Evolutionary conservation across 2,329 filamentous ascomycete genomes (phyloP).

Genomic region (Akanthomyces uredinophilus): DNA sequence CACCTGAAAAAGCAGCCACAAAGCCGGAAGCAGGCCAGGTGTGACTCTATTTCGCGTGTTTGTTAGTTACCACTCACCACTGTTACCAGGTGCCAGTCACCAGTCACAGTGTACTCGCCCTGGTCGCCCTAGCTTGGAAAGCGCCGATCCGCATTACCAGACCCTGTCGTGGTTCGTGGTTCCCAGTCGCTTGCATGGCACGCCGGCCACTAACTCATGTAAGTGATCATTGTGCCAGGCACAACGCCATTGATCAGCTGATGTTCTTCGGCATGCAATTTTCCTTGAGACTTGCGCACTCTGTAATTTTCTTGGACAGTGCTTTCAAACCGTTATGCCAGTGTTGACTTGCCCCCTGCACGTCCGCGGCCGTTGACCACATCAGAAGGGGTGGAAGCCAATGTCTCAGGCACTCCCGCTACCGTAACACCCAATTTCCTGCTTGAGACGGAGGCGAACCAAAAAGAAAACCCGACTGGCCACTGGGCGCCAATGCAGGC

Average conservation of each 20-base stretch:
- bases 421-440: constrained; percentile 4
- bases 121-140: background rate
- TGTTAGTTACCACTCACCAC: too few relatives aligned
- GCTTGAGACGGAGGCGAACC: background rate
- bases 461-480: background rate
- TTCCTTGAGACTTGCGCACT: too few relatives aligned
- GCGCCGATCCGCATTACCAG: background rate
- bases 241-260: background rate
- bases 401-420: constrained; percentile 1
- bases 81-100: too few relatives aligned
- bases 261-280: too few relatives aligned
- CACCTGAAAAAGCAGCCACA: background rate
- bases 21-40: background rate
- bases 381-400: background rate
- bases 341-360: background rate
- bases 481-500: background rate
- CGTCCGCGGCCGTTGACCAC: background rate
- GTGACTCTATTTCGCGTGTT: background rate
- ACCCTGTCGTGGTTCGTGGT: background rate
- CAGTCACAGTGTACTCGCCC: background rate
- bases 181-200: background rate
- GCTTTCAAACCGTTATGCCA: background rate
- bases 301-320: background rate
- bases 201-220: background rate
- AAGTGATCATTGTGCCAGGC: background rate